Evolutionary conservation across 208 protist genomes (phyloP), one percentile per base, ranked within the genome.

Genomic region (Trypanosoma cruzi): DNA sequence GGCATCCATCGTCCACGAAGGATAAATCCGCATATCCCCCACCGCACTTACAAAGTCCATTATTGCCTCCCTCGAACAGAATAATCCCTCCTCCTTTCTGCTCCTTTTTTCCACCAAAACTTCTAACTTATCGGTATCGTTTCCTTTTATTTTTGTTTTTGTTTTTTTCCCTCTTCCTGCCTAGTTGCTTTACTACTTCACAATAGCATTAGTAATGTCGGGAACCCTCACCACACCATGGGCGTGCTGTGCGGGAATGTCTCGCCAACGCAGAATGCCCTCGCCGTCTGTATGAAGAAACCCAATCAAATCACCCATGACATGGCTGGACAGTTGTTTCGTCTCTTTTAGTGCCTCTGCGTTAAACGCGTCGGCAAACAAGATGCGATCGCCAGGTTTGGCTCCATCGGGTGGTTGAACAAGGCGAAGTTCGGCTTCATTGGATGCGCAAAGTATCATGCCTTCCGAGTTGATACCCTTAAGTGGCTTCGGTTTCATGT

Each of bases 401-500:
- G 86, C 75, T n/a, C 77, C 84, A 5, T 71, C 79, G 3, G 86
- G 86, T 14, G 89, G 89, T 0, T 72, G 79, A 40, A 92, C 78
- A 34, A 98, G 79, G 26, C 64, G 66, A 28, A 88, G 71, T 29
- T 57, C 71, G 4, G 71, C 70, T n/a, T 77, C 89, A 46, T 72
- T 88, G 28, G 82, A 89, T 0, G 92, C 92, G 70, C 93, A 97
- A 34, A 98, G 72, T 61, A 98, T 84, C 96, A 98, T 98, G 20
- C 91, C 96, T n/a, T 94, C 82, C 20, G 89, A 96, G 1, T 76
- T 79, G 44, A 98, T 80, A 8, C 94, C 96, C 71, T 89, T 88
- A 48, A 98, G 81, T 42, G 93, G 77, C 60, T 80, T 90, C 11
- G 97, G 92, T 77, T 98, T 98, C 75, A 98, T 89, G 71, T 98